Evolutionary conservation across 2,329 filamentous ascomycete species (phyloP), one percentile per base, ranked within the genome.

Genomic region (Rachicladosporium sp.): DNA sequence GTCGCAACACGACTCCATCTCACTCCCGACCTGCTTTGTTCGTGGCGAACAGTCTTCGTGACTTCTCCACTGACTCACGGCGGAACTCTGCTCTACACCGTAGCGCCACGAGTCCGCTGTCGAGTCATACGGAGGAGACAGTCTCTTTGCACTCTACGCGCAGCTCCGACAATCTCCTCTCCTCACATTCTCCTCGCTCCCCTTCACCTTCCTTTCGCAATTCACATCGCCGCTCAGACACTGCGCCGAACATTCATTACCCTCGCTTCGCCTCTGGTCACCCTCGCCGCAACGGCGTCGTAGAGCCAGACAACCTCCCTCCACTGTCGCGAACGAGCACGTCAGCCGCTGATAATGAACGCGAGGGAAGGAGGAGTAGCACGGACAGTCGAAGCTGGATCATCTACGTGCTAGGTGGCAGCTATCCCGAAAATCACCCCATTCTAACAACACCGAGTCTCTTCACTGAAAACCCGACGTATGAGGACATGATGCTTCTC

Each of bases 401-500:
- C 50, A 81, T 82, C 38, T 82, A 82, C 53, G 77, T 82, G 6
- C 71, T 82, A 37, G 78, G 78, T 34, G 78, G 78, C 33, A 80
- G 78, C 47, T 73, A 81, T 38, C 77, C 78, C 2, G 77, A 81
- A 49, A 79, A 80, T 47, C 78, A 82, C 53, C 78, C 78, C 13
- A 78, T 80, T 13, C 71, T 82, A 44, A 78, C 77, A 6, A 80
- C 78, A 12, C 78, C 78, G 8, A 80, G 76, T 49, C 64, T 82
- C 7, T 82, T 81, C 54, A 82, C 77, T 11, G 78, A 82, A 58
- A 76, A 78, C 37, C 78, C 78, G 2, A 80, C 78, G 1, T 82
- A 82, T 51, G 78, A 82, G 58, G 78, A 82, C 49, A 82, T 82
- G 78, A 72, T 81, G 54, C 62, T 82, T 33, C 66, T 82, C 3